phyloP scores from a whole-genome alignment of 495 filamentous ascomycete genomes.

The Pyronema domesticum region DNA sequence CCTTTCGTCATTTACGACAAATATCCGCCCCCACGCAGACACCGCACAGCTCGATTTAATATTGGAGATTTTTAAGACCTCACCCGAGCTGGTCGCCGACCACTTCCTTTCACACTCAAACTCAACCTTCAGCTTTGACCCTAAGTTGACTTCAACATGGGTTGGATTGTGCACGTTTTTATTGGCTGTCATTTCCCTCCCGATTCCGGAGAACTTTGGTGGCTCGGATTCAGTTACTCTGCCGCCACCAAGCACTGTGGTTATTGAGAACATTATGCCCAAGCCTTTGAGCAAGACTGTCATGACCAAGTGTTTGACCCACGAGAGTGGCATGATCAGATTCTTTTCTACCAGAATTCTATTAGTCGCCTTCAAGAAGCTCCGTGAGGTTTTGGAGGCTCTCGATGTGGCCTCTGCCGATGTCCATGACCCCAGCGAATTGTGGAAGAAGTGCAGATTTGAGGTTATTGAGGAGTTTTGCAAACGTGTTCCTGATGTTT shows the following conservation, averaged over 20 bases:
- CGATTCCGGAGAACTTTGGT: slow-evolving; percentile 53
- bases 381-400: slow-evolving; percentile 39
- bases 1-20: slow-evolving; percentile 55
- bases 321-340: slow-evolving; percentile 53
- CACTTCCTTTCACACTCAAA: slow-evolving; percentile 60
- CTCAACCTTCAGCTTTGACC: slow-evolving; percentile 61
- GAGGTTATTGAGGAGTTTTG: slow-evolving; percentile 56
- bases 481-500: slow-evolving; percentile 53
- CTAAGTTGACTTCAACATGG: slow-evolving; percentile 82
- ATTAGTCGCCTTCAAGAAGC: slow-evolving; percentile 58
- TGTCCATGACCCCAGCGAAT: slow-evolving; percentile 17
- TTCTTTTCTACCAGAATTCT: slow-evolving; percentile 70
- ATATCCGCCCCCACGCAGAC: slow-evolving; percentile 68
- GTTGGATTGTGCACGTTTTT: slow-evolving; percentile 80
- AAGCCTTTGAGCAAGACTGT: slow-evolving; percentile 59
- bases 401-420: slow-evolving; percentile 32
- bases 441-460: slow-evolving; percentile 13
- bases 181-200: slow-evolving; percentile 56
- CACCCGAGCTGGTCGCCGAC: slow-evolving; percentile 67
- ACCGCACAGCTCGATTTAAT: slow-evolving; percentile 65
- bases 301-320: slow-evolving; percentile 57
- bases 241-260: slow-evolving; percentile 56
- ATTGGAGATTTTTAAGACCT: slow-evolving; percentile 55
- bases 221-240: slow-evolving; percentile 33
- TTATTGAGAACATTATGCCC: slow-evolving; percentile 78